A percentile compares a stretch with the other conserved stretches of the same genome.
Conservation (phyloP, 2,329 filamentous ascomycete genomes). For the Tolypocladium album region DNA sequence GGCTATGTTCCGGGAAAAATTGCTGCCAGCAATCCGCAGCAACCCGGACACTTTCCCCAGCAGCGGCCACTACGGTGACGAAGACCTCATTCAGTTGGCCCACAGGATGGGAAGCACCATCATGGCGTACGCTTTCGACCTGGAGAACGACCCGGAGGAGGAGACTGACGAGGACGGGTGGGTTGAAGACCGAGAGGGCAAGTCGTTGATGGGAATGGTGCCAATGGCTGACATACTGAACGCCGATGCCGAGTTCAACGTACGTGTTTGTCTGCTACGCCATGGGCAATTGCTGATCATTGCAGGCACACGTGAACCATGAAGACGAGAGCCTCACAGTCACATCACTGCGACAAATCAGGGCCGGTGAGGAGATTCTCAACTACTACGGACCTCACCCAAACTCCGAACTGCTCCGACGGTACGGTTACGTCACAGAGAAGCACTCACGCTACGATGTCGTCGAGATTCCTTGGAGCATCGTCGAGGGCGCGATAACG, state of each 20-base stretch:
- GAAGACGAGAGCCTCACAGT: slow-evolving; percentile 52
- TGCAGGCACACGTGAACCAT: slow-evolving; percentile 43
- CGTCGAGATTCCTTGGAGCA: slow-evolving; percentile 59
- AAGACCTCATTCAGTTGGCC: slow-evolving; percentile 40
- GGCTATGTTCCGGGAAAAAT: slow-evolving; percentile 47
- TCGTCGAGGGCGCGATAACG: slow-evolving; percentile 38
- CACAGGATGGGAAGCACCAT: slow-evolving; percentile 81
- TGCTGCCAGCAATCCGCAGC: slow-evolving; percentile 39
- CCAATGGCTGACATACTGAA: slow-evolving; percentile 86
- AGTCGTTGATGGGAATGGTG: slow-evolving; percentile 69
- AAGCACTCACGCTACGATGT: slow-evolving; percentile 74
- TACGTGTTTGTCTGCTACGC: slow-evolving; percentile 21
- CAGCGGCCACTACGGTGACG: slow-evolving; percentile 25
- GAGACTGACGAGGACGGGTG: slow-evolving; percentile 55
- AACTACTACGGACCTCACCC: slow-evolving; percentile 86
- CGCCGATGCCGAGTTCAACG: slow-evolving; percentile 80
- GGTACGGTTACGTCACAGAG: slow-evolving; percentile 79
- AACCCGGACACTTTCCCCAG: slow-evolving; percentile 32
- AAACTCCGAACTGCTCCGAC: slow-evolving; percentile 68
- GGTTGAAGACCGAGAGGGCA: slow-evolving; percentile 50
- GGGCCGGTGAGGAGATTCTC: slow-evolving; percentile 63
- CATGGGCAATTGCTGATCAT: not conserved
- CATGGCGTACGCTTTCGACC: slow-evolving; percentile 88
- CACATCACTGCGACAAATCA: slow-evolving; percentile 58
- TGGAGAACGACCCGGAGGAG: slow-evolving; percentile 46